A percentile compares a stretch with the other conserved stretches of the same genome.
phyloP scores from a whole-genome alignment of 768 basidiomycete genomes.

The Mycena haematopus region DNA sequence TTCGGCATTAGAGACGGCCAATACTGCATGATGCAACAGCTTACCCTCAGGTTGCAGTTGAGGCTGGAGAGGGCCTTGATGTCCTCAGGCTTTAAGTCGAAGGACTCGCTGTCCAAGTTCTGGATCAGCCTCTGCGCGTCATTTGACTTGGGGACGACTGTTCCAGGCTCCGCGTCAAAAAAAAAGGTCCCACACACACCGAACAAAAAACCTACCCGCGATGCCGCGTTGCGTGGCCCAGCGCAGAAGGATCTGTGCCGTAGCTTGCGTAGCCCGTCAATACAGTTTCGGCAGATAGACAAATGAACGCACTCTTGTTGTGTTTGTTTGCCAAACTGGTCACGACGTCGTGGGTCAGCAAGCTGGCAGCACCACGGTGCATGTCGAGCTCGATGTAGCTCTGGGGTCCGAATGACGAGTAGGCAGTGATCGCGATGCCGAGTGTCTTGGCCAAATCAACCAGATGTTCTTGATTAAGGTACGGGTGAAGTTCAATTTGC shows the following conservation, averaged over 20 bases:
- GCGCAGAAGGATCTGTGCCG: constrained; percentile 76
- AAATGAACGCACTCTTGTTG: constrained; percentile 51
- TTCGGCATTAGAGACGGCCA: background rate
- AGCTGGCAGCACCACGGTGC: constrained; percentile 55
- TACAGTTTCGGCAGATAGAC: background rate
- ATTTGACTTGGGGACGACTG: constrained; percentile 75
- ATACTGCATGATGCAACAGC: constrained; percentile 33
- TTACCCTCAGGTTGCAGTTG: constrained; percentile 66
- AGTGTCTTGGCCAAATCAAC: constrained; percentile 59
- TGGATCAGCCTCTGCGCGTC: constrained; percentile 50
- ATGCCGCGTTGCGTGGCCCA: constrained; percentile 82
- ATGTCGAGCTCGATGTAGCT: constrained; percentile 71
- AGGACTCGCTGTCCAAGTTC: constrained; percentile 58
- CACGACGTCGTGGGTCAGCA: constrained; percentile 59
- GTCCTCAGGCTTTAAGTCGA: constrained; percentile 56
- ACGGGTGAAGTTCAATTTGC: constrained; percentile 77
- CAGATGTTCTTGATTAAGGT: constrained; percentile 66
- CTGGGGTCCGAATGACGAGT: constrained; percentile 58
- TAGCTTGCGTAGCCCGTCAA: constrained; percentile 41
- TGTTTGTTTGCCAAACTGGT: constrained; percentile 53
- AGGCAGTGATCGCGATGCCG: constrained; percentile 70
- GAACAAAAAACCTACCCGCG: constrained; percentile 41
- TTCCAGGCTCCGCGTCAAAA: background rate
- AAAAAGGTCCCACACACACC: background rate
- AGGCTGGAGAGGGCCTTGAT: constrained; percentile 53